These are phyloP conservation scores for Talaromyces funiculosus DNA, from an alignment of 2,329 filamentous ascomycete species.

Conservation along the genomic window DNA sequence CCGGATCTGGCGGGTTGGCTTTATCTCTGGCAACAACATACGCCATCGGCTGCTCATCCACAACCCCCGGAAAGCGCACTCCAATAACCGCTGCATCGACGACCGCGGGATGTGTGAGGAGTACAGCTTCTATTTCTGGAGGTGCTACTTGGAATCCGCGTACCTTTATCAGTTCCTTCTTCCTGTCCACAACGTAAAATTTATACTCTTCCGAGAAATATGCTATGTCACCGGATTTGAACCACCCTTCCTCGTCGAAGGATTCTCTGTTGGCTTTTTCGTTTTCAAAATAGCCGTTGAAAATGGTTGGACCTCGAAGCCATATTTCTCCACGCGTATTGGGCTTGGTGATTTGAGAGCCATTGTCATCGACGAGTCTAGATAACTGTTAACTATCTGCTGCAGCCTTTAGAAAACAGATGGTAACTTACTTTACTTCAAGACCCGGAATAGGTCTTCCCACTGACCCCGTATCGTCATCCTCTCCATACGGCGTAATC, in stretches of 20 bases:
- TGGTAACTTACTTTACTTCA: slow-evolving; percentile 37
- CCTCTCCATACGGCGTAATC: slow-evolving; percentile 29
- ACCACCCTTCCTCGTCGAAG: slow-evolving; percentile 34
- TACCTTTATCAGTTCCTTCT: background rate
- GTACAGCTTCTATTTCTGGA: background rate
- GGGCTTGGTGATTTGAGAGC: slow-evolving; percentile 46
- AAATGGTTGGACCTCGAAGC: slow-evolving; percentile 49
- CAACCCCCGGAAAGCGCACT: slow-evolving; percentile 20
- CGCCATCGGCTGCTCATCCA: slow-evolving; percentile 41
- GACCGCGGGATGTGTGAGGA: background rate
- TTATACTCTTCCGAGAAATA: background rate
- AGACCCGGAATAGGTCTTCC: slow-evolving; percentile 45
- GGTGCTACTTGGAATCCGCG: background rate
- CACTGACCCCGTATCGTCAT: slow-evolving; percentile 46
- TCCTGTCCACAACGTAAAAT: background rate
- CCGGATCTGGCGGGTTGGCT: slow-evolving; percentile 28
- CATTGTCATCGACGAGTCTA: background rate
- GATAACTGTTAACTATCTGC: background rate
- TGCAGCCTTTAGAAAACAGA: too few species aligned
- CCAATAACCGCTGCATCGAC: background rate
- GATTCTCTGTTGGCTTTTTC: slow-evolving; percentile 43
- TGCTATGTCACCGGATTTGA: background rate
- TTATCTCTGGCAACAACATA: slow-evolving; percentile 38
- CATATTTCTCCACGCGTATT: slow-evolving; percentile 49
- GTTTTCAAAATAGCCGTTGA: slow-evolving; percentile 51